Evolutionary conservation across 768 basidiomycete genomes (phyloP).

Genomic region (Boletellus sp.): DNA sequence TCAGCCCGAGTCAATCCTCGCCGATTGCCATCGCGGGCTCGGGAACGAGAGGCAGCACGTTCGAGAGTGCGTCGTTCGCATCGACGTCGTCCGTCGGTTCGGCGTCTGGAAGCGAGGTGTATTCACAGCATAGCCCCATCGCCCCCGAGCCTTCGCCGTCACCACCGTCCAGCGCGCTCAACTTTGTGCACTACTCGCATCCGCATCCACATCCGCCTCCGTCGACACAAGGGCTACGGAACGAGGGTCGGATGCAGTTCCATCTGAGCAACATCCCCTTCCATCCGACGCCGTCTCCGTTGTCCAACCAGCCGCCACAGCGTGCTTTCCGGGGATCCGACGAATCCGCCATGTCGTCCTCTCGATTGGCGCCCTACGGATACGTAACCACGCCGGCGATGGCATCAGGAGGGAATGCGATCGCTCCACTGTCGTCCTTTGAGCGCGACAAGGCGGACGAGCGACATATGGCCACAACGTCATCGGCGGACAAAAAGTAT

Average conservation of each 20-base stretch:
- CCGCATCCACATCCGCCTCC: conserved; percentile 35
- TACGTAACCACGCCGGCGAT: conserved; percentile 40
- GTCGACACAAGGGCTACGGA: conserved; percentile 32
- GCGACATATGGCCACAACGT: conserved; percentile 45
- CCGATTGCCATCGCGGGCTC: conserved; percentile 45
- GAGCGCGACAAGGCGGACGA: conserved; percentile 57
- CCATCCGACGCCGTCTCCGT: conserved; percentile 44
- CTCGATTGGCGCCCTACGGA: conserved; percentile 31
- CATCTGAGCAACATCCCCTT: conserved; percentile 22
- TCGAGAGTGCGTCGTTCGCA: conserved; percentile 47
- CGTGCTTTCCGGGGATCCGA: conserved; percentile 36
- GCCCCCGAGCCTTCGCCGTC: conserved; percentile 55
- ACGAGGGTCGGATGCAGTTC: conserved; percentile 28
- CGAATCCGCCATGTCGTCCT: conserved; percentile 36
- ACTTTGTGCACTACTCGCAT: conserved; percentile 56
- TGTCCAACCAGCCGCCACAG: conserved; percentile 27
- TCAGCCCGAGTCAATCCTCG: conserved; percentile 21
- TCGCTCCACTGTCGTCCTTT: conserved; percentile 40
- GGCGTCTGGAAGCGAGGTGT: conserved; percentile 56
- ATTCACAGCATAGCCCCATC: conserved; percentile 44
- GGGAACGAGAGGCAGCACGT: conserved; percentile 42
- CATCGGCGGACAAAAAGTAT: conserved; percentile 36
- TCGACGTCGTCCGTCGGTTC: conserved; percentile 50
- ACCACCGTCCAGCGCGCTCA: conserved; percentile 53
- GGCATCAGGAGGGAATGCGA: conserved; percentile 28